Percentiles rank a stretch among this genome's conserved stretches.
Conservation (phyloP, 2,329 filamentous ascomycete species). For the Ophiostoma sp. region DNA sequence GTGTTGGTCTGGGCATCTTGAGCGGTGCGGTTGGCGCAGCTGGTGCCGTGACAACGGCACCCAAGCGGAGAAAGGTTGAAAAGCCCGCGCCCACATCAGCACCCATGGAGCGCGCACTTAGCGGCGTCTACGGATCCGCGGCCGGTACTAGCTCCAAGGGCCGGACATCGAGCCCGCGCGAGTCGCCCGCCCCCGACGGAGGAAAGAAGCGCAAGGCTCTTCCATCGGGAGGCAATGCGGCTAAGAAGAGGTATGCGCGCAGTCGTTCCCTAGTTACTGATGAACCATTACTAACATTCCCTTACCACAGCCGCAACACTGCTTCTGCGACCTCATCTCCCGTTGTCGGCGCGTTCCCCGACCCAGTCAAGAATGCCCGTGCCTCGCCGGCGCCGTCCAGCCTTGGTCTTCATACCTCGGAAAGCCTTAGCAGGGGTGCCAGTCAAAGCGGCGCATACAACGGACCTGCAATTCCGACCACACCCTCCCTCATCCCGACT, state of each 20-base stretch:
- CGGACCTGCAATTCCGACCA: not conserved
- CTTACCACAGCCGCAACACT: constrained; percentile 27
- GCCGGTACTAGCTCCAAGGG: constrained; percentile 44
- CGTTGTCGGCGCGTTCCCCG: constrained; percentile 62
- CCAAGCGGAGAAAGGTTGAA: constrained; percentile 78
- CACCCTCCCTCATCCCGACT: not conserved
- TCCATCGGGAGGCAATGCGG: constrained; percentile 59
- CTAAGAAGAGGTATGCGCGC: constrained; percentile 66
- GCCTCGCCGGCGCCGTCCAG: constrained; percentile 55
- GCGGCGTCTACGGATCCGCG: constrained; percentile 44
- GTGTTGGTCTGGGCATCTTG: constrained; percentile 60
- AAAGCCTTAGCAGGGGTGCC: constrained; percentile 11
- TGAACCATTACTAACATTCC: constrained; percentile 22
- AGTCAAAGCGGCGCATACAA: constrained; percentile 10
- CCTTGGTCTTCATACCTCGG: not conserved
- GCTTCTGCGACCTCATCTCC: constrained; percentile 72
- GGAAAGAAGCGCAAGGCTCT: constrained; percentile 66
- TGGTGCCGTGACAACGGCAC: constrained; percentile 41
- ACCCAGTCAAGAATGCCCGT: constrained; percentile 47
- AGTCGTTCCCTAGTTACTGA: not conserved
- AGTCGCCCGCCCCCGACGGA: constrained; percentile 60
- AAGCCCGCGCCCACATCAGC: constrained; percentile 47
- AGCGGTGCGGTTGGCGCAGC: constrained; percentile 47
- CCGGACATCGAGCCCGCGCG: constrained; percentile 59
- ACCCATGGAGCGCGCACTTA: constrained; percentile 64